phyloP scores from a whole-genome alignment of 2,329 filamentous ascomycete genomes.

The Annulohypoxylon truncatum region DNA sequence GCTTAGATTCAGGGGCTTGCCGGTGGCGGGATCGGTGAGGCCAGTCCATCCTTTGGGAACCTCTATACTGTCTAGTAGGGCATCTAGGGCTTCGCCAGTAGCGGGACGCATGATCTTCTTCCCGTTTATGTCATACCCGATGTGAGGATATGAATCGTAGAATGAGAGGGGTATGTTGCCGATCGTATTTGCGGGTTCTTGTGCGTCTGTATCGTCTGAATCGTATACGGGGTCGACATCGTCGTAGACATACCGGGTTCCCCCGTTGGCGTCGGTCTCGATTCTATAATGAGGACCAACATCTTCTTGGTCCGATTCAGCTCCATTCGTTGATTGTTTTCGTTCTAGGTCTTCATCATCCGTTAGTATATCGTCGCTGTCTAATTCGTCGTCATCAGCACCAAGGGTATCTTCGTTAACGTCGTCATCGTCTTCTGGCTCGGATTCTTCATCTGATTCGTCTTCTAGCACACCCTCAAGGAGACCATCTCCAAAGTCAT shows the following conservation, averaged over 20 bases:
- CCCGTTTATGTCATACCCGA: constrained; percentile 98
- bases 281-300: constrained; percentile 64
- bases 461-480: constrained; percentile 70
- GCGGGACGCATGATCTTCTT: constrained; percentile 98
- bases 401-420: constrained; percentile 55
- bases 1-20: constrained; percentile 88
- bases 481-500: constrained; percentile 67
- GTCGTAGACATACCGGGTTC: constrained; percentile 88
- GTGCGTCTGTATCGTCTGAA: constrained; percentile 90
- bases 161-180: constrained; percentile 94
- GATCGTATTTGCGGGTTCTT: constrained; percentile 87
- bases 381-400: constrained; percentile 53
- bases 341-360: constrained; percentile 54
- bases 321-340: constrained; percentile 52
- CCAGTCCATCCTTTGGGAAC: constrained; percentile 98
- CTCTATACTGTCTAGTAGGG: constrained; percentile 94
- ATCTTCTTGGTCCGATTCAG: constrained; percentile 52
- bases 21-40: constrained; percentile 91
- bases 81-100: constrained; percentile 91
- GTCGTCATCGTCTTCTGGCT: constrained; percentile 59
- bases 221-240: constrained; percentile 97
- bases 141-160: constrained; percentile 97
- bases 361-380: constrained; percentile 57
- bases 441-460: constrained; percentile 61
- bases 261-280: constrained; percentile 87